Evolutionary conservation across 257 asterid species (phyloP).

Genomic region (Fraxinus excelsior): DNA sequence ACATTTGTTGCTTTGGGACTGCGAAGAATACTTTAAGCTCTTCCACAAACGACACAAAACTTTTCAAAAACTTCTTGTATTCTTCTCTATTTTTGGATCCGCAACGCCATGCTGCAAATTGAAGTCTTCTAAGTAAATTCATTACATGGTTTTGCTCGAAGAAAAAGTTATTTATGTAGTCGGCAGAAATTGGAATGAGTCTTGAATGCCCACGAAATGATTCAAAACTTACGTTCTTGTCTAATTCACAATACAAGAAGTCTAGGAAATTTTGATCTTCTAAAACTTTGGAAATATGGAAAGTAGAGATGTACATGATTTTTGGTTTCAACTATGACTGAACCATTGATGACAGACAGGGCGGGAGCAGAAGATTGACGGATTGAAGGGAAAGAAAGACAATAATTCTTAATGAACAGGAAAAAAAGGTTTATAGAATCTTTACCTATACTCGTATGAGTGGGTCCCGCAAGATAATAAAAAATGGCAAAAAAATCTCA

Average conservation of each 20-base stretch:
- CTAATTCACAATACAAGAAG: not conserved
- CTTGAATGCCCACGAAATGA: not conserved
- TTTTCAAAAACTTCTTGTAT: too few species aligned
- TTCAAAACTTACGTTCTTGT: not conserved
- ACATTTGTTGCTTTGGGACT: conserved; percentile 1
- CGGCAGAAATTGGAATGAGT: not conserved
- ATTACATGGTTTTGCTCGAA: not conserved
- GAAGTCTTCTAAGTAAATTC: not conserved
- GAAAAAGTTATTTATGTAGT: not conserved
- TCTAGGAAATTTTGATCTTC: not conserved
- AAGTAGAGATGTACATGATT: not conserved
- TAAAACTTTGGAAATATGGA: not conserved
- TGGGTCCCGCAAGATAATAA: too few species aligned
- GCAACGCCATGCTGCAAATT: not conserved
- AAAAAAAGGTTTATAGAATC: too few species aligned
- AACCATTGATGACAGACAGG: not conserved
- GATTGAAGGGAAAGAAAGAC: not conserved
- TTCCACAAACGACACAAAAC: not conserved
- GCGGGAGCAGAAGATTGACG: not conserved
- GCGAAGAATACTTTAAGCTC: conserved; percentile 17
- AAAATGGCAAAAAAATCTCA: too few species aligned
- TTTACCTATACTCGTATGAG: too few species aligned
- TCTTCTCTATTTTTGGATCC: not conserved
- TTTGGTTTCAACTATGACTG: not conserved
- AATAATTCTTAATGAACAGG: too few species aligned